Percentiles rank a stretch among this genome's conserved stretches.
These are phyloP conservation scores for Hemisphaericaspora xylofermentans DNA, from an alignment of 1,139 yeast genomes.

Conservation along the genomic window DNA sequence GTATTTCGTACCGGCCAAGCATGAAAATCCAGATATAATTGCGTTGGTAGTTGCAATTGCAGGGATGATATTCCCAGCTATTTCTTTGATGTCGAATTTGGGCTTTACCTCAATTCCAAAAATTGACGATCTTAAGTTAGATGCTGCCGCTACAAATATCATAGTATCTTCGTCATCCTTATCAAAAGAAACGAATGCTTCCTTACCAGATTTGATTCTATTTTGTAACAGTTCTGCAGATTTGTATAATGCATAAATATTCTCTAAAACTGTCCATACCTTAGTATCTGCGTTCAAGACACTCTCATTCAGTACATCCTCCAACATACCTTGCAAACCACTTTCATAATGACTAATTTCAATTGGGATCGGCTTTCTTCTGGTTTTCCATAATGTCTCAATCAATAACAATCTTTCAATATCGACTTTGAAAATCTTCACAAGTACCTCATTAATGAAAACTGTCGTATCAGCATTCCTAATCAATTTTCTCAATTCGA, in stretches of 20 bases:
- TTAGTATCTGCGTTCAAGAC: constrained; percentile 54
- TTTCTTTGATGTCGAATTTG: constrained; percentile 85
- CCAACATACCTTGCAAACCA: constrained; percentile 17
- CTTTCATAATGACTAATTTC: constrained; percentile 22
- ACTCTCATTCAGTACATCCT: constrained; percentile 14
- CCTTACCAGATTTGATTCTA: constrained; percentile 43
- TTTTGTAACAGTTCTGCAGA: constrained; percentile 51
- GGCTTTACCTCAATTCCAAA: constrained; percentile 74
- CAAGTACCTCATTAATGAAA: constrained; percentile 44
- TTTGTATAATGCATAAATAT: constrained; percentile 56
- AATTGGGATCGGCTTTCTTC: constrained; percentile 68
- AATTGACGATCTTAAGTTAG: constrained; percentile 74
- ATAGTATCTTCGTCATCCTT: constrained; percentile 93
- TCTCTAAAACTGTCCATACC: constrained; percentile 64
- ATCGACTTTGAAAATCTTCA: constrained; percentile 64
- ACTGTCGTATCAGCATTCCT: constrained; percentile 24
- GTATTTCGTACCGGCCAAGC: constrained; percentile 64
- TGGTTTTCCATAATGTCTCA: constrained; percentile 75
- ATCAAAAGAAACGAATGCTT: constrained; percentile 67
- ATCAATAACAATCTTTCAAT: constrained; percentile 70
- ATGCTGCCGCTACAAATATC: constrained; percentile 82
- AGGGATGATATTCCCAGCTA: constrained; percentile 97
- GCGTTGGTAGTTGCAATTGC: constrained; percentile 99
- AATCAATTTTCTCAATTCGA: constrained; percentile 55
- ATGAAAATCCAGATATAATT: constrained; percentile 85